Conservation (phyloP, 495 filamentous ascomycete genomes). For the Xylaria castorea region DNA sequence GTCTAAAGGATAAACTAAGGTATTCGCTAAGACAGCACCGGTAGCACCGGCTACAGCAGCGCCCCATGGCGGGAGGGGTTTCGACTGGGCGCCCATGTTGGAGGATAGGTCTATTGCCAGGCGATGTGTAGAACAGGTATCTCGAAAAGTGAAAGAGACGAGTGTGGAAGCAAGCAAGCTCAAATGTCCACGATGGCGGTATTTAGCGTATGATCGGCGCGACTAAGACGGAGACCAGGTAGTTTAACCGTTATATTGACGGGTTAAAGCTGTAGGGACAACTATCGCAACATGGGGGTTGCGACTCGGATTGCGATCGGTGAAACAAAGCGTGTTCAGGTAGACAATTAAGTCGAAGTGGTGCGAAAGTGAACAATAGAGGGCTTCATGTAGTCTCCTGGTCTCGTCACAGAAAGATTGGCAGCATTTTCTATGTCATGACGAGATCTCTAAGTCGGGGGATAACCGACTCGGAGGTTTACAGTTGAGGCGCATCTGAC, state of each 20-base stretch:
- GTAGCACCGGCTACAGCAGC: constrained; percentile 90
- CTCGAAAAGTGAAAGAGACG: background rate
- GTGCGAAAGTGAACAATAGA: background rate
- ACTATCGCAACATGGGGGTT: constrained; percentile 1
- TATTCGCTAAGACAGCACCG: constrained; percentile 93
- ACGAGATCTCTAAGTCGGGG: constrained; percentile 19
- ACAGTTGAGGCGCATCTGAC: constrained; percentile 20
- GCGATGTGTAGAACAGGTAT: constrained; percentile 4
- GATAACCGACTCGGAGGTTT: constrained; percentile 25
- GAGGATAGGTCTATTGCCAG: constrained; percentile 5
- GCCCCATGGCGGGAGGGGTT: constrained; percentile 92
- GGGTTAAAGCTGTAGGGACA: background rate
- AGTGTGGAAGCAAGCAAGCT: constrained; percentile 15
- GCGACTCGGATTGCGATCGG: constrained; percentile 1
- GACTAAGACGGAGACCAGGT: constrained; percentile 2
- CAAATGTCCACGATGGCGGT: constrained; percentile 6
- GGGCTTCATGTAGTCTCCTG: background rate
- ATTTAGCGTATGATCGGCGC: background rate
- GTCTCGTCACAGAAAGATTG: background rate
- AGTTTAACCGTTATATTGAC: constrained; percentile 28
- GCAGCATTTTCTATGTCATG: constrained; percentile 17
- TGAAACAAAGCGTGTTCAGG: constrained; percentile 3
- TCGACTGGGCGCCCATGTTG: constrained; percentile 81
- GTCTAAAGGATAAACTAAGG: constrained; percentile 94
- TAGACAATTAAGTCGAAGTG: background rate